Evolutionary conservation across 2,329 filamentous ascomycete species (phyloP), one percentile per base, ranked within the genome.

Genomic region (Fusarium tuaranense): DNA sequence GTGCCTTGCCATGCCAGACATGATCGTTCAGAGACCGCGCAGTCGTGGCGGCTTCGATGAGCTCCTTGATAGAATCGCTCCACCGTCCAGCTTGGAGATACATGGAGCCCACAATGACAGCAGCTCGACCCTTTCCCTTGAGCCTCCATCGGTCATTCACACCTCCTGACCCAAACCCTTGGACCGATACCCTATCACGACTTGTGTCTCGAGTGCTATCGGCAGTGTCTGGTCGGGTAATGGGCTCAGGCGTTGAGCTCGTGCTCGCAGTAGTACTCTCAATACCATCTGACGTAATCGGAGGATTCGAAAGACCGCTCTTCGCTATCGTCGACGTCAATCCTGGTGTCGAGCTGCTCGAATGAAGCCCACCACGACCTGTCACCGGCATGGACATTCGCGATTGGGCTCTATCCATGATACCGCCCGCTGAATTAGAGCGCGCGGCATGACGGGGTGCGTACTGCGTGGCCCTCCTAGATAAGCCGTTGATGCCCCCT

Each of bases 1-100:
- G 87, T 1, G 95, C 95, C 83, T 98, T 98, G 20, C 94, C 97
- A 84, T 98, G 95, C 96, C 97, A 99, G n/a, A 98, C 82, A 82
- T 98, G 94, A 83, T 99, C 97, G 78, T 95, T 95, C 68, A 94
- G 89, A 41, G 91, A 92, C 77, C 94, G 93, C 18, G 95, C 93
- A 76, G 92, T 91, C 12, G 90, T 89, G 2, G 94, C 95, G 64
- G 93, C 94, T 70, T 98, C 96, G 12, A 91, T 87, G 25, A 98
- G 89, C 80, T 97, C 94, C 81, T 91, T 93, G 55, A 98, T 83
- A 9, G 96, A 95, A 83, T 98, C 95, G 58, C 88, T 90, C 95
- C 97, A 98, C 72, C 95, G 91, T 30, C 97, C 97, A 63, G 95
- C 93, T 82, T 95, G 93, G 76, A 99, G 89, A 81, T 96, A 97